phyloP scores from a whole-genome alignment of 192 early-diverging fungal species.

The Coemansia sp. region DNA sequence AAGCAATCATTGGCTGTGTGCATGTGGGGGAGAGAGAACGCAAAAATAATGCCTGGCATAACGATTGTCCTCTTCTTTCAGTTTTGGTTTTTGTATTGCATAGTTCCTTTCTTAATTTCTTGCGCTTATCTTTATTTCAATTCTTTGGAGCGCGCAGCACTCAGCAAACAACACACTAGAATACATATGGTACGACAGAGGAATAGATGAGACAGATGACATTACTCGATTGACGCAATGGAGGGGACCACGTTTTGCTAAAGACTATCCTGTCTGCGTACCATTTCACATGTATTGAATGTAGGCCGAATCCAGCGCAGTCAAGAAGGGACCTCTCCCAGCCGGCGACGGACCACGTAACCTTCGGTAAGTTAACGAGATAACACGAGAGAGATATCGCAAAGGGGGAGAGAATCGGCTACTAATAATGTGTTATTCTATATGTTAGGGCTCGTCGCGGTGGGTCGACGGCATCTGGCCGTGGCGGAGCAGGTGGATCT shows the following conservation, averaged over 20 bases:
- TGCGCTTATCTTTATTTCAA: not conserved
- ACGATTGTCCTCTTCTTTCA: not conserved
- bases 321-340: constrained; percentile 44
- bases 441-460: constrained; percentile 48
- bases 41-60: too few relatives aligned
- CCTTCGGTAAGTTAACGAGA: constrained; percentile 33
- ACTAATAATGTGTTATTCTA: not conserved
- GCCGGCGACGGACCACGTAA: constrained; percentile 49
- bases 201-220: not conserved
- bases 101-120: constrained; percentile 12
- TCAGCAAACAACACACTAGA: constrained; percentile 8
- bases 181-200: constrained; percentile 3
- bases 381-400: not conserved
- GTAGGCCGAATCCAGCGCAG: constrained; percentile 52
- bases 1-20: constrained; percentile 34
- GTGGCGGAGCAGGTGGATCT: constrained; percentile 25
- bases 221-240: not conserved
- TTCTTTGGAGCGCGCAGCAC: not conserved
- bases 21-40: not conserved
- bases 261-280: not conserved
- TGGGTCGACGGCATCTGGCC: constrained; percentile 36
- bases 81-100: not conserved
- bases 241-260: not conserved
- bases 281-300: not conserved
- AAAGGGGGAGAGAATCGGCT: not conserved